Percentiles rank a stretch among this genome's conserved stretches.
phyloP scores from a whole-genome alignment of 2,329 filamentous ascomycete genomes.

The Aspergillus sp. region DNA sequence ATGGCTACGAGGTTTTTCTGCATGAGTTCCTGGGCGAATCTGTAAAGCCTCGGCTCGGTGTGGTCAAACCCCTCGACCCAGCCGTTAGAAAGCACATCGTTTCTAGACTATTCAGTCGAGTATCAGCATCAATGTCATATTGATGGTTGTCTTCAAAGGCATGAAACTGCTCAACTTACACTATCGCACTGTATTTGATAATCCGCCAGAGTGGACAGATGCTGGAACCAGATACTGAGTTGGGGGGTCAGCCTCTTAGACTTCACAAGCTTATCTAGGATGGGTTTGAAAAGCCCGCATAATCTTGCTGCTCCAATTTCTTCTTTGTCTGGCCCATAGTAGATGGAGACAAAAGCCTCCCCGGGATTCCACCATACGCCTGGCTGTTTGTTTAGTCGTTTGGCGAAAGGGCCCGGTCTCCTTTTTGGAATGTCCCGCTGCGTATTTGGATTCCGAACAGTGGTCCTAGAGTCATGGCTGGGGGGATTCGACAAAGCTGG shows the following conservation, averaged over 20 bases:
- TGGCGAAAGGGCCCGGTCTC: background rate
- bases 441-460: background rate
- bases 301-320: conserved; percentile 31
- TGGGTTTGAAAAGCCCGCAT: conserved; percentile 21
- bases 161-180: conserved; percentile 20
- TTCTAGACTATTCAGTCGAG: background rate
- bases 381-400: background rate
- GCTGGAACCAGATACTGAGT: conserved; percentile 32
- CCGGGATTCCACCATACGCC: conserved; percentile 28
- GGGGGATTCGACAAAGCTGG: too few species aligned
- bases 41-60: conserved; percentile 25
- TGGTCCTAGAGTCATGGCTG: too few species aligned
- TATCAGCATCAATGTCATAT: background rate
- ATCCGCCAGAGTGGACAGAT: conserved; percentile 29
- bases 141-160: background rate
- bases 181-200: conserved; percentile 26
- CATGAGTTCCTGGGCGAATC: conserved; percentile 26
- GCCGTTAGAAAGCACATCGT: conserved; percentile 20
- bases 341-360: conserved; percentile 29
- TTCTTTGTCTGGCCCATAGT: conserved; percentile 28
- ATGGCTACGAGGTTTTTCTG: conserved; percentile 29
- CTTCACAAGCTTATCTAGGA: conserved; percentile 16
- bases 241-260: conserved; percentile 11
- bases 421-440: conserved; percentile 8
- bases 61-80: conserved; percentile 37